phyloP scores from a whole-genome alignment of 208 protist genomes.

The Acanthamoeba healyi region DNA sequence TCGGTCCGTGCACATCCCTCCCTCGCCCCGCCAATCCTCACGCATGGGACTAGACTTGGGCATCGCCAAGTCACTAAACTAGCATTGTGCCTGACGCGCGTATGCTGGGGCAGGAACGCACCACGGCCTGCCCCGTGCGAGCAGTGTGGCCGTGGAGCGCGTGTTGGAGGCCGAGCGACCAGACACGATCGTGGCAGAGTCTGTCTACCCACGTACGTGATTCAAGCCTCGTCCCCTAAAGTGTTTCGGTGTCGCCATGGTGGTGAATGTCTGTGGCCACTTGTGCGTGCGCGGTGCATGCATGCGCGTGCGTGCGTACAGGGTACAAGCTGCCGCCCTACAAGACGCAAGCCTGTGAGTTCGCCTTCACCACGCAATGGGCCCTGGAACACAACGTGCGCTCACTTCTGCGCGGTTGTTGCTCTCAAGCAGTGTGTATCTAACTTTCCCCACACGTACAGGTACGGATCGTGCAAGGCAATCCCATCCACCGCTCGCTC shows the following conservation, averaged over 20 bases:
- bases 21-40: too few relatives aligned
- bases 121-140: background rate
- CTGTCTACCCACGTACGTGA: background rate
- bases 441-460: too few relatives aligned
- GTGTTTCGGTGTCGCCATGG: too few relatives aligned
- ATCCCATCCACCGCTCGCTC: background rate
- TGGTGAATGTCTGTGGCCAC: background rate
- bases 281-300: background rate
- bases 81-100: too few relatives aligned
- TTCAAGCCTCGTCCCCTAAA: too few relatives aligned
- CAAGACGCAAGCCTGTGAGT: background rate
- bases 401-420: background rate
- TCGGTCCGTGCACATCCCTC: background rate
- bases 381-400: background rate
- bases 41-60: too few relatives aligned
- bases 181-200: background rate
- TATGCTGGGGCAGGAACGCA: too few relatives aligned
- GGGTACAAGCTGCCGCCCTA: conserved; percentile 19
- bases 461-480: background rate
- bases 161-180: background rate
- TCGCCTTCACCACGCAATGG: background rate
- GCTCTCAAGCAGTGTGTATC: too few relatives aligned
- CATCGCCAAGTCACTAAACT: too few relatives aligned
- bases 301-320: background rate
- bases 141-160: background rate